A percentile compares a stretch with the other conserved stretches of the same genome.
Evolutionary conservation across 257 asterid species (phyloP).

Genomic region (Osmanthus fragrans): DNA sequence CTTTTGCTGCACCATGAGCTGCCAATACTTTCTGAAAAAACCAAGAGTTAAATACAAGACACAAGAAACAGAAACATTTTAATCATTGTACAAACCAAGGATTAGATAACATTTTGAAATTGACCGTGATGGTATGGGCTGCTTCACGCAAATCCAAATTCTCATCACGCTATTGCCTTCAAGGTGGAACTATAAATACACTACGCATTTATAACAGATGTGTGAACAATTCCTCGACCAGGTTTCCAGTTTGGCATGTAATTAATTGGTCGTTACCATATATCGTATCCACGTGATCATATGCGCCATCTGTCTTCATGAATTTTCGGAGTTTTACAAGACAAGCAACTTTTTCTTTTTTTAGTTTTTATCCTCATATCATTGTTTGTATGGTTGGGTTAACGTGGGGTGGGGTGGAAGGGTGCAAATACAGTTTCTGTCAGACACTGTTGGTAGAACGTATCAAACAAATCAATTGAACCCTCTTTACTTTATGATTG

Average conservation of each 20-base stretch:
- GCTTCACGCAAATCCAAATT: not conserved
- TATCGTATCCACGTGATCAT: not conserved
- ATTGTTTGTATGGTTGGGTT: not conserved
- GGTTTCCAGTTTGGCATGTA: not conserved
- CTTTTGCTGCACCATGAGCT: constrained; percentile 86
- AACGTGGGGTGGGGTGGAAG: not conserved
- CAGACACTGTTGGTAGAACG: not conserved
- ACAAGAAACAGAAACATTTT: not conserved
- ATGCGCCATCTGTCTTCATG: not conserved
- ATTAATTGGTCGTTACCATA: not conserved
- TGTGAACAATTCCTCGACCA: not conserved
- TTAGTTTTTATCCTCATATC: not conserved
- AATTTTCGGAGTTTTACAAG: not conserved
- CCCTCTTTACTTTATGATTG: not conserved
- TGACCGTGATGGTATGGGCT: not conserved
- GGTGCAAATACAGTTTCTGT: not conserved
- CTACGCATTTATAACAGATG: not conserved
- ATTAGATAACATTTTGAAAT: not conserved
- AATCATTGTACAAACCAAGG: not conserved
- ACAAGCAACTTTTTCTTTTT: not conserved
- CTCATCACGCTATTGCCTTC: not conserved
- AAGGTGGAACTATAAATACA: not conserved
- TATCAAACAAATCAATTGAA: not conserved
- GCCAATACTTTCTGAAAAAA: constrained; percentile 79
- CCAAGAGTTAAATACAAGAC: constrained; percentile 3